Base-by-base conservation (phyloP, 352 stramenopile species). In the Pythium rishiriense region DNA sequence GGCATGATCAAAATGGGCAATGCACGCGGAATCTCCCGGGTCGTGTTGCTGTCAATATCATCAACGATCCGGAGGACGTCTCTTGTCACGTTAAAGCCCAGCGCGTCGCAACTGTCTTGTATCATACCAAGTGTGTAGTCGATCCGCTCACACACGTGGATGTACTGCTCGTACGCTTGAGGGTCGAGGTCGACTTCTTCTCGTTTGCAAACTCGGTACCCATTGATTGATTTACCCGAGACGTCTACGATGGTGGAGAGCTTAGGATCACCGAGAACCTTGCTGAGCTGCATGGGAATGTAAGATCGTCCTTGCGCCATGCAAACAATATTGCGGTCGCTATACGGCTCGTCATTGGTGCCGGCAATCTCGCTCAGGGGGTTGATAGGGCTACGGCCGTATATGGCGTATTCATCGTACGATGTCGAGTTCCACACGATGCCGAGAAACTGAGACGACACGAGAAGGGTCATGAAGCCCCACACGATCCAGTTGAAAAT, bases 281-380 rank as follows among this genome's bases (percentile, higher is more conserved):
- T 9, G 17, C 53, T 64, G 6, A 76, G 62, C 14, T 84, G 68
- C 14, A 76, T 64, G 0, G 80, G 72, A 12, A 67, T 52, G 58
- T 75, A 85, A 0, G 48, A 41, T 2, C 50, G 51, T 1, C 69
- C 71, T 12, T 72, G 55, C 2, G 59, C 35, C 2, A 73, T 54
- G 33, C 79, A 88, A 1, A 75, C 69, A 17, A 86, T 51, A 8
- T 62, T 64, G 1, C 76, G 75, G 51, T 85, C 79, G 5, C 66
- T 51, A 49, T 78, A 87, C 3, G 74, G 77, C 22, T 77, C 64
- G 37, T 88, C 79, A 51, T 82, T 88, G 0, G 45, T 48, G 1
- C 79, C 76, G 1, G 47, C 15, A 22, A 83, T 62, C 1, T 10
- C 17, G 11, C 5, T 15, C 9, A 49, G 12, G 1, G 28, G 10